Conservation (phyloP, 495 filamentous ascomycete species). For the Lichenothelia convexa region DNA sequence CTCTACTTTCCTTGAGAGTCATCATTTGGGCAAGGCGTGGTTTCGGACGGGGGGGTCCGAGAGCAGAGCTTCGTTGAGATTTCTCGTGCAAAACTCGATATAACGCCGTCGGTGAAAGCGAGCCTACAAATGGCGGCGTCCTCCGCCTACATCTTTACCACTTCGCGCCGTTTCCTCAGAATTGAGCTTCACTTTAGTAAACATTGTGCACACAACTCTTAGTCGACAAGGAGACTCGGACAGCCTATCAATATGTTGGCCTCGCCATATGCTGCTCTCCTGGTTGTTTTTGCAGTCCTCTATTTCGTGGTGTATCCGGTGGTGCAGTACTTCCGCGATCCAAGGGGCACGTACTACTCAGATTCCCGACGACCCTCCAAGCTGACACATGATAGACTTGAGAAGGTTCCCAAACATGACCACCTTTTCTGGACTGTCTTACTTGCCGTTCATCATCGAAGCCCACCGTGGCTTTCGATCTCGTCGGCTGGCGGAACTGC, state of each 20-base stretch:
- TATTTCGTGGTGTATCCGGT: slow-evolving; percentile 14
- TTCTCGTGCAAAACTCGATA: too few relatives aligned
- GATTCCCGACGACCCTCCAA: background rate
- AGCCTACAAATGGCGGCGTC: too few relatives aligned
- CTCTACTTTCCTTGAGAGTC: too few relatives aligned
- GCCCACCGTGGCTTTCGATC: slow-evolving; percentile 27
- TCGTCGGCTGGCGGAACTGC: slow-evolving; percentile 22
- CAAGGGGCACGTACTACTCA: slow-evolving; percentile 17
- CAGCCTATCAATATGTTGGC: background rate
- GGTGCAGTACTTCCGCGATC: slow-evolving; percentile 27
- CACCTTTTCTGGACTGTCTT: slow-evolving; percentile 26
- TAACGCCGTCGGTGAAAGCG: too few relatives aligned
- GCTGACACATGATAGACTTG: slow-evolving; percentile 11
- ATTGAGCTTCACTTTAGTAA: too few relatives aligned
- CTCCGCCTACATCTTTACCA: too few relatives aligned
- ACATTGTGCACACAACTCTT: too few relatives aligned
- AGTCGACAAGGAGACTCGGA: too few relatives aligned
- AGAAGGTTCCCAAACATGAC: slow-evolving; percentile 31
- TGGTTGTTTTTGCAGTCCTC: background rate
- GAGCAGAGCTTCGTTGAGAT: too few relatives aligned
- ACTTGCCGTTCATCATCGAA: slow-evolving; percentile 28
- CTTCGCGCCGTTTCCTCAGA: too few relatives aligned
- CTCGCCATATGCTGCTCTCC: background rate
- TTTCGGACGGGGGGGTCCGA: too few relatives aligned
- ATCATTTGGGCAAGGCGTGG: too few relatives aligned